phyloP scores from a whole-genome alignment of 495 filamentous ascomycete species.

The Xylaria curta region DNA sequence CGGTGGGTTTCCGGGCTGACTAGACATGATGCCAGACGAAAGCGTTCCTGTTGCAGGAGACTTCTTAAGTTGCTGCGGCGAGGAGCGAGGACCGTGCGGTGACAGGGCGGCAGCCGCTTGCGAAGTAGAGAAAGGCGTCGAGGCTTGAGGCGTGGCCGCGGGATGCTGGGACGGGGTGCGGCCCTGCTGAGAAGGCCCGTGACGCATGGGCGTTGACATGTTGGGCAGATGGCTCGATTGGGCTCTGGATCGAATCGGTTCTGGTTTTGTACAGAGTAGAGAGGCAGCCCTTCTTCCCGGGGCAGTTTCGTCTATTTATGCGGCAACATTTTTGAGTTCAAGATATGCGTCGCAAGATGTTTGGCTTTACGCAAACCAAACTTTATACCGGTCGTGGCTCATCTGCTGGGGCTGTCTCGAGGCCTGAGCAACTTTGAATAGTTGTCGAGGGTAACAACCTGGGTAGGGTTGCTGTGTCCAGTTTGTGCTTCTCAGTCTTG shows the following conservation, averaged over 20 bases:
- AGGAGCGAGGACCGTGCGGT: constrained; percentile 55
- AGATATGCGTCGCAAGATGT: neutral
- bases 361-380: neutral
- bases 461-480: neutral
- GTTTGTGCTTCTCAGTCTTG: neutral
- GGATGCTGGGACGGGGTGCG: constrained; percentile 54
- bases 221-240: constrained; percentile 5
- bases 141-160: constrained; percentile 60
- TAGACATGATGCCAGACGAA: constrained; percentile 34
- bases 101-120: constrained; percentile 52
- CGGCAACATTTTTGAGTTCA: constrained; percentile 2
- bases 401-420: neutral
- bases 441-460: neutral
- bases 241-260: neutral
- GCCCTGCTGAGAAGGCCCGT: constrained; percentile 56
- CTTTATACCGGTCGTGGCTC: neutral
- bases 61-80: constrained; percentile 63
- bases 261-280: neutral
- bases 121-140: constrained; percentile 59
- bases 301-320: neutral
- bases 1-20: constrained; percentile 43
- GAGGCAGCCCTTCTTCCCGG: neutral
- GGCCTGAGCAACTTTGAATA: neutral
- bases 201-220: constrained; percentile 61
- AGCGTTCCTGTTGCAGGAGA: constrained; percentile 52